A percentile compares a stretch with the other conserved stretches of the same genome.
phyloP scores from a whole-genome alignment of 2,329 filamentous ascomycete species.

The Pseudopyrenochaeta lycopersici region DNA sequence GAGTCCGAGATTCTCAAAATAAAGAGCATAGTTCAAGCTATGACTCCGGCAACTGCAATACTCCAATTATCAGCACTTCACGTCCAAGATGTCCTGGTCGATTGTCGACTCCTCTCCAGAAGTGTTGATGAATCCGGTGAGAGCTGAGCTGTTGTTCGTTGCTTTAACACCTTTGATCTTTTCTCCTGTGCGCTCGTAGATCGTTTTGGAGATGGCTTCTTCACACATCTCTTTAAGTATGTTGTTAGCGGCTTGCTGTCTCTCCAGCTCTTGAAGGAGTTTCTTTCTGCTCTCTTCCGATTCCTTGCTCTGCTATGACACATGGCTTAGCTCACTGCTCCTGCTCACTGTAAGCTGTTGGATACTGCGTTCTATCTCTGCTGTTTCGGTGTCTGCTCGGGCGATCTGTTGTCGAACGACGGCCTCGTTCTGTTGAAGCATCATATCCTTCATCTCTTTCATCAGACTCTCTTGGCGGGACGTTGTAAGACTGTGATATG shows the following conservation, averaged over 20 bases:
- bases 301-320: background rate
- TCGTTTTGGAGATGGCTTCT: conserved; percentile 7
- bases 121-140: conserved; percentile 19
- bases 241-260: conserved; percentile 4
- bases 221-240: conserved; percentile 11
- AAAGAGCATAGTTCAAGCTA: too few species aligned
- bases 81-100: conserved; percentile 17
- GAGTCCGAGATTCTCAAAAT: too few species aligned
- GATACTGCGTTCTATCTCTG: conserved; percentile 2
- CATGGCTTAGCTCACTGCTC: background rate
- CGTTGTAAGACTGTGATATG: conserved; percentile 4
- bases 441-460: conserved; percentile 15
- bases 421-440: conserved; percentile 11
- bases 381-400: conserved; percentile 6
- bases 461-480: conserved; percentile 13
- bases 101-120: conserved; percentile 14
- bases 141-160: conserved; percentile 17
- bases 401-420: conserved; percentile 2
- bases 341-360: conserved; percentile 1
- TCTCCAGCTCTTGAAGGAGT: background rate
- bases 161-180: conserved; percentile 18
- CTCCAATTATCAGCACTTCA: conserved; percentile 10
- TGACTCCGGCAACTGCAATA: conserved; percentile 6
- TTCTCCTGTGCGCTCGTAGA: conserved; percentile 17
- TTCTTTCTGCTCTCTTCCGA: conserved; percentile 3